These are phyloP conservation scores for Ganoderma sinense DNA, from an alignment of 1,284 basidiomycete genomes.

Conservation along the genomic window DNA sequence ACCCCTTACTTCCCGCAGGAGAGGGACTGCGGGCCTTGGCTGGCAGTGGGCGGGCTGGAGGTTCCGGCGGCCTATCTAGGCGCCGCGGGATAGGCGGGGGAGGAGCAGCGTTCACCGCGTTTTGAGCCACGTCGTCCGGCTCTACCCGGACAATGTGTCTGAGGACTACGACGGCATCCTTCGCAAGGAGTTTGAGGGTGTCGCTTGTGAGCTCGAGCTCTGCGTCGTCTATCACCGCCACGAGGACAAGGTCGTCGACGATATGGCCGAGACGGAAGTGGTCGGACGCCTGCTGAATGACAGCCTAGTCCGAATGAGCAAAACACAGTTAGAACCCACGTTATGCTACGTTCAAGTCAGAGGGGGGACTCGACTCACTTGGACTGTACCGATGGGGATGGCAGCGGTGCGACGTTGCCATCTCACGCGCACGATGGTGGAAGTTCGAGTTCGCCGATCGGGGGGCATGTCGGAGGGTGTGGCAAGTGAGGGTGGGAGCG, in stretches of 20 bases:
- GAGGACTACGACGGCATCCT: background rate
- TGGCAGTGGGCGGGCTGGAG: background rate
- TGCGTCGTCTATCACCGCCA: background rate
- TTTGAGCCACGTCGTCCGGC: background rate
- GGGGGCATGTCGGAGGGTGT: background rate
- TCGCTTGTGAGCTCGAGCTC: background rate
- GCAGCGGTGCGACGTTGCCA: background rate
- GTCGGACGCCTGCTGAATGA: background rate
- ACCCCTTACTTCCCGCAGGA: background rate
- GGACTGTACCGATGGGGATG: background rate
- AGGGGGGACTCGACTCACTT: background rate
- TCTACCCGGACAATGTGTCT: background rate
- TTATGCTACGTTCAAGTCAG: background rate
- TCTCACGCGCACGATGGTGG: background rate
- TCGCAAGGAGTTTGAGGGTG: background rate
- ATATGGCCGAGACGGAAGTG: background rate
- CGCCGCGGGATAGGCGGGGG: background rate
- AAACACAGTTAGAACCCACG: background rate
- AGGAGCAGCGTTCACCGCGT: background rate
- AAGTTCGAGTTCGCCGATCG: background rate
- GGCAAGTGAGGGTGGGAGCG: background rate
- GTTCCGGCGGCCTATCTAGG: background rate
- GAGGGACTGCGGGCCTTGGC: background rate
- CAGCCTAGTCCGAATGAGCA: background rate
- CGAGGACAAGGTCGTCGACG: background rate